Percentiles rank a stretch among this genome's conserved stretches.
phyloP scores from a whole-genome alignment of 257 asterid species.

The Solanum peruvianum region DNA sequence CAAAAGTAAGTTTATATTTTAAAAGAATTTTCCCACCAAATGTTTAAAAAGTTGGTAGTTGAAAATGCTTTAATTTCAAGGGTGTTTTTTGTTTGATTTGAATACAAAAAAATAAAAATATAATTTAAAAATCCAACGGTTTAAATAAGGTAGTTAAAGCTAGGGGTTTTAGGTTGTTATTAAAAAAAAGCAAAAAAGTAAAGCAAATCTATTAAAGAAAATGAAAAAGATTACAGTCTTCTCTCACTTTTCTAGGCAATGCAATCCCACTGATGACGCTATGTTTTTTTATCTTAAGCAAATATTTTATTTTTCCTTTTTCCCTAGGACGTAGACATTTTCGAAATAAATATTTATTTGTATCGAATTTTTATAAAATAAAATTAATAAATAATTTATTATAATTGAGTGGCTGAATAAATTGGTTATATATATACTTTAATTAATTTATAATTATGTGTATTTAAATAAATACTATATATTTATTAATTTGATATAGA shows the following conservation, averaged over 20 bases:
- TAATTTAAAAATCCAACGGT: conserved; percentile 2
- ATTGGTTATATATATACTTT: too few relatives aligned
- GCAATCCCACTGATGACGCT: conserved; percentile 34
- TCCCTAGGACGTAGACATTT: neutral
- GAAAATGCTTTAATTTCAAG: neutral
- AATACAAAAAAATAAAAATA: neutral
- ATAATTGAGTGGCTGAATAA: too few relatives aligned
- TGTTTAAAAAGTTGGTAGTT: neutral
- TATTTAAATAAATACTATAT: too few relatives aligned
- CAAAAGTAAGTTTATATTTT: neutral
- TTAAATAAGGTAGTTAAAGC: conserved; percentile 17
- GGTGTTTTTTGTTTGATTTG: neutral
- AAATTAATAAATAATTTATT: neutral
- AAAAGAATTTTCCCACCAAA: neutral
- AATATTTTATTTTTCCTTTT: neutral
- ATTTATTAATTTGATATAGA: too few relatives aligned
- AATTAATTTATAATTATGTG: too few relatives aligned
- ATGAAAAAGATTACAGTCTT: neutral
- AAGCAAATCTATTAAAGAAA: neutral
- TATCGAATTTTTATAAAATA: rapidly evolving
- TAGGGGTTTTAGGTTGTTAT: conserved; percentile 10
- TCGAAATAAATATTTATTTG: neutral
- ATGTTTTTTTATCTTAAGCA: neutral
- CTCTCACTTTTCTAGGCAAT: conserved; percentile 11
- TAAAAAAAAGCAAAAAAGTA: neutral